Percentiles rank a stretch among this genome's conserved stretches.
Evolutionary conservation across 2,329 filamentous ascomycete species (phyloP).

Genomic region (Fusarium acutatum): DNA sequence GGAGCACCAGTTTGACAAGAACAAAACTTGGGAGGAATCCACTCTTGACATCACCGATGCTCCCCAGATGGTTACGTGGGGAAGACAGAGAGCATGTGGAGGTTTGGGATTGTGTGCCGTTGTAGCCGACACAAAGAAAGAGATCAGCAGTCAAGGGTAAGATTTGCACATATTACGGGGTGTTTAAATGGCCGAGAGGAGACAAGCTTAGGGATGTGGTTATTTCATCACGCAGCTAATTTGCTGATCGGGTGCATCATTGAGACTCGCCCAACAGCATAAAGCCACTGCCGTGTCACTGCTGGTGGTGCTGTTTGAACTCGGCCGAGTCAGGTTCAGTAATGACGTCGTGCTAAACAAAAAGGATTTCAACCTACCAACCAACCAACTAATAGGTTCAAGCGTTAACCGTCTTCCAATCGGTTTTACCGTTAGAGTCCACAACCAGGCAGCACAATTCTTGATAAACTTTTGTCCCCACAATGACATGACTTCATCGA

Average conservation of each 20-base stretch:
- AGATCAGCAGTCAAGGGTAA: constrained; percentile 9
- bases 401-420: neutral
- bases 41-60: constrained; percentile 34
- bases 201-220: constrained; percentile 2
- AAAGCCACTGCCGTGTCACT: neutral
- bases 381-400: neutral
- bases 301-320: neutral
- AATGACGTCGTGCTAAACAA: neutral
- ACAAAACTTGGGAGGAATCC: neutral
- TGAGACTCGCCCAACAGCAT: neutral
- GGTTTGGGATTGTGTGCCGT: constrained; percentile 19
- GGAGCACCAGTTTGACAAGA: neutral
- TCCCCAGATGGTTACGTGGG: neutral
- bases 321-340: neutral
- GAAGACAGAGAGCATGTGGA: neutral
- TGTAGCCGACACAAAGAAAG: constrained; percentile 7
- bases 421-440: neutral
- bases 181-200: neutral
- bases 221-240: neutral
- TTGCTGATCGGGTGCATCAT: constrained; percentile 7
- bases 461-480: neutral
- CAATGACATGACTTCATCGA: constrained; percentile 9
- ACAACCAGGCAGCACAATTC: constrained; percentile 24
- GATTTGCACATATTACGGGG: neutral
- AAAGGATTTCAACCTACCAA: neutral